These are phyloP conservation scores for Fistulinella prunicolor DNA, from an alignment of 768 basidiomycete species.

Conservation along the genomic window DNA sequence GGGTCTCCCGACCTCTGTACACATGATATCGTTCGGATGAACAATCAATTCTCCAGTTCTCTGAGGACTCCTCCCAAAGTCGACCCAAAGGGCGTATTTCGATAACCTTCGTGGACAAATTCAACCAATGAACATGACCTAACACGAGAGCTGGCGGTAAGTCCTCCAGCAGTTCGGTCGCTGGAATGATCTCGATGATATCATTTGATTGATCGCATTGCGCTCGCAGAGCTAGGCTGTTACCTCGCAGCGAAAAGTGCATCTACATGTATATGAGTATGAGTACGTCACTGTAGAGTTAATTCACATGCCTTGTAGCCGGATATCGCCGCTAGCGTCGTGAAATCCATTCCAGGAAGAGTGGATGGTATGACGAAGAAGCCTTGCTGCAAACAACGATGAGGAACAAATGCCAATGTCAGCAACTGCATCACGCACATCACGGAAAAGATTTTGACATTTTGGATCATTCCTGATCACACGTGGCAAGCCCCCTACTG, in stretches of 20 bases:
- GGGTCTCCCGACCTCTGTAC: neutral
- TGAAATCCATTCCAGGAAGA: slow-evolving; percentile 9
- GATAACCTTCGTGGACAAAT: slow-evolving; percentile 11
- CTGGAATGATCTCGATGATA: slow-evolving; percentile 19
- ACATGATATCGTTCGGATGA: neutral
- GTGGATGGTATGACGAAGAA: neutral
- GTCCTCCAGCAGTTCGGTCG: slow-evolving; percentile 7
- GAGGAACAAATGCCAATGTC: neutral
- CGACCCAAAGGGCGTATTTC: slow-evolving; percentile 21
- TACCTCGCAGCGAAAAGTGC: slow-evolving; percentile 8
- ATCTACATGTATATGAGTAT: slow-evolving; percentile 5
- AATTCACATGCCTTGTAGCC: slow-evolving; percentile 13
- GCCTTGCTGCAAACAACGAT: neutral
- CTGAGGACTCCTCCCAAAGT: slow-evolving; percentile 16
- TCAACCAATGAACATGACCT: slow-evolving; percentile 26
- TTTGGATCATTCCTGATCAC: neutral
- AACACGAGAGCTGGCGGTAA: slow-evolving; percentile 18
- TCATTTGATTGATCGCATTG: neutral
- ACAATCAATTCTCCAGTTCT: slow-evolving; percentile 20
- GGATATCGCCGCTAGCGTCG: slow-evolving; percentile 3
- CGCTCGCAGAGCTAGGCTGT: slow-evolving; percentile 6
- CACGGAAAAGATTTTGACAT: slow-evolving; percentile 1
- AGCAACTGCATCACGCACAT: neutral
- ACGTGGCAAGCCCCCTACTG: slow-evolving; percentile 6
- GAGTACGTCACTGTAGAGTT: neutral